Base-by-base conservation (phyloP, 1,139 yeast species). In the Geotrichum australiense region DNA sequence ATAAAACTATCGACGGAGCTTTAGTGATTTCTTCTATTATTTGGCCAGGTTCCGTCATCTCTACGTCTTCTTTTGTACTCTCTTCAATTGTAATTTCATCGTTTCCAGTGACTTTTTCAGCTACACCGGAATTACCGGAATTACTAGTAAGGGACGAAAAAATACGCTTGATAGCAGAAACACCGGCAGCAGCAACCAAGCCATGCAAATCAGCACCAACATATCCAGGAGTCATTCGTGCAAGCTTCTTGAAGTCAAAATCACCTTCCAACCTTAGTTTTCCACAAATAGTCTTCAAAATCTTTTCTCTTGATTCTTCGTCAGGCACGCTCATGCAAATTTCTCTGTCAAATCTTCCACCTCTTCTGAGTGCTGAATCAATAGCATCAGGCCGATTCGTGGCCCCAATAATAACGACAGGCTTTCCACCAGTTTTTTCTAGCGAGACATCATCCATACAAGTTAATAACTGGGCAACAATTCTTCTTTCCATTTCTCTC, bases 151-250 rank as follows among this genome's bases (percentile, higher is more conserved):
- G 36, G n/a, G 31, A 12, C 6, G 43, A 40, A 21, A 91, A 89
- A 5, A 93, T 89, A 53, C 98, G 72, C 58, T 89, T 89, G 49
- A 91, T 89, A 1, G 98, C 97, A 47, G 86, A 76, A 21, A 89
- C 83, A 43, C 98, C 98, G 0, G 98, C 95, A 2, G 96, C 96
- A 0, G 96, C 80, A 0, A 87, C 94, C 47, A 91, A 71, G 19
- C 97, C 94, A 54, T 87, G 87, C 53, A 91, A 70, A 68, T 91
- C 99, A 1, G 98, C 98, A 35, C 98, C 99, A 3, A 91, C 99
- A 62, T 80, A 91, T 11, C 99, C 99, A 0, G 99, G 97, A 0
- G 99, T 93, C 66, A 86, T 66, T 57, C 89, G 89, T 1, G 98
- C 96, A 38, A 91, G 67, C 49, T 74, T 74, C 38, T 66, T 62